Base-by-base conservation (phyloP, 78 protist species). In the Dictyostelium intermedium region DNA sequence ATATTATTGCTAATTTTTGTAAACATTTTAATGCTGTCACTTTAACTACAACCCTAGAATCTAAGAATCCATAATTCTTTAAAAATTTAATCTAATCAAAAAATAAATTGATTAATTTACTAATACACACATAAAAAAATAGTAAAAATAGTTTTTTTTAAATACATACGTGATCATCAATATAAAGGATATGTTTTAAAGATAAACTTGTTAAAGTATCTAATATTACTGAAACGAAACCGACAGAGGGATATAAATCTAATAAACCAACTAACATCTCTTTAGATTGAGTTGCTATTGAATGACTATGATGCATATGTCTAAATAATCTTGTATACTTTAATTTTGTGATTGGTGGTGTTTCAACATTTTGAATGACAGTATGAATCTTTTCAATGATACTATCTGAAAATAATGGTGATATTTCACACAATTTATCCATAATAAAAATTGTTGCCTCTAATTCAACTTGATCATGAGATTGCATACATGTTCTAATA, bases 331-430 rank as follows among this genome's bases (percentile, higher is more conserved):
- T 35, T 27, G 77, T 89, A 50, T 80, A 89, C 34, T 89, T 89
- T 18, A 89, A 47, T 66, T 89, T 89, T 2, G 87, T 89, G 1
- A 39, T 20, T 13, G 87, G 94, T 25, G 94, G 94, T 70, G 94
- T 89, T 69, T 89, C 94, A 8, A 89, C 80, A 73, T 69, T 43
- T 45, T 84, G 95, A 45, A 91, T 91, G 8, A 70, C 60, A 2
- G 82, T 83, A 47, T 83, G 37, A 5, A 91, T 72, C 82, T 84
- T 83, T 76, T 83, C 91, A 18, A 91, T 91, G 18, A 91, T 60
- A 63, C 95, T 91, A 63, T 91, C 91, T 41, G 91, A 76, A 82
- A 91, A 91, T 13, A 83, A 35, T 35, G 95, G 95, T n/a, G 95
- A 91, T 8, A 84, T 61, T 45, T 83, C 95, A 47, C 95, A 91